Percentiles rank a stretch among this genome's conserved stretches.
These are phyloP conservation scores for Conoideocrella luteorostrata DNA, from an alignment of 2,329 filamentous ascomycete genomes.

Conservation along the genomic window DNA sequence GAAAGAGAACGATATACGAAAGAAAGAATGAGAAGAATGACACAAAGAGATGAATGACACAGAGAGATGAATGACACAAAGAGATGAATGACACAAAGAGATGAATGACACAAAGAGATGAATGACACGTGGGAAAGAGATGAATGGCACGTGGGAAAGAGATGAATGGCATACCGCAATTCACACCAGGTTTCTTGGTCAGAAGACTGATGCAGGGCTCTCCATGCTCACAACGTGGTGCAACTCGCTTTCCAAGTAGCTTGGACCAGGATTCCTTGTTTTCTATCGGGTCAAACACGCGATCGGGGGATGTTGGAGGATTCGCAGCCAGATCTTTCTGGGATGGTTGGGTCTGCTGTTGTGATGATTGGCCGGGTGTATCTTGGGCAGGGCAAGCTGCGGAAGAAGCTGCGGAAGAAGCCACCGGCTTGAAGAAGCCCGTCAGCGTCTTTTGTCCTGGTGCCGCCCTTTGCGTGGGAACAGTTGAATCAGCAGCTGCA, in stretches of 20 bases:
- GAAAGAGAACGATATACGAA: background rate
- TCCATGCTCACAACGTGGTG: conserved; percentile 78
- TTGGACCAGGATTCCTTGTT: conserved; percentile 81
- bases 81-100: too few species aligned
- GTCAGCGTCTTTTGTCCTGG: conserved; percentile 54
- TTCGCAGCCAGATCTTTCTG: too few species aligned
- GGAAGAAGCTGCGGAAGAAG: too few species aligned
- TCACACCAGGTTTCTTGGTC: conserved; percentile 88
- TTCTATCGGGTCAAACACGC: conserved; percentile 60
- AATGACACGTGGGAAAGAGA: too few species aligned
- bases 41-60: too few species aligned
- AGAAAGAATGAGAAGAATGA: too few species aligned
- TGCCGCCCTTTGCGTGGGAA: conserved; percentile 25
- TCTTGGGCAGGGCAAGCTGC: background rate
- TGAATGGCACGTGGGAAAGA: too few species aligned
- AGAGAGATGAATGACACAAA: too few species aligned
- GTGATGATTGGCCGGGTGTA: too few species aligned
- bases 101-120: too few species aligned
- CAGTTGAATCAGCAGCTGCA: conserved; percentile 14
- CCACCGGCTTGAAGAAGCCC: conserved; percentile 78
- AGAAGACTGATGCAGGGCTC: conserved; percentile 78
- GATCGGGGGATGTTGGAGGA: conserved; percentile 27
- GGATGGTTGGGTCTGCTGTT: too few species aligned
- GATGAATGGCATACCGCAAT: conserved; percentile 65
- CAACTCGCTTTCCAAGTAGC: conserved; percentile 66